Percentiles rank a stretch among this genome's conserved stretches.
These are phyloP conservation scores for Encephalitozoon intestinalis DNA, from an alignment of 371 early-diverging fungal species.

Conservation along the genomic window DNA sequence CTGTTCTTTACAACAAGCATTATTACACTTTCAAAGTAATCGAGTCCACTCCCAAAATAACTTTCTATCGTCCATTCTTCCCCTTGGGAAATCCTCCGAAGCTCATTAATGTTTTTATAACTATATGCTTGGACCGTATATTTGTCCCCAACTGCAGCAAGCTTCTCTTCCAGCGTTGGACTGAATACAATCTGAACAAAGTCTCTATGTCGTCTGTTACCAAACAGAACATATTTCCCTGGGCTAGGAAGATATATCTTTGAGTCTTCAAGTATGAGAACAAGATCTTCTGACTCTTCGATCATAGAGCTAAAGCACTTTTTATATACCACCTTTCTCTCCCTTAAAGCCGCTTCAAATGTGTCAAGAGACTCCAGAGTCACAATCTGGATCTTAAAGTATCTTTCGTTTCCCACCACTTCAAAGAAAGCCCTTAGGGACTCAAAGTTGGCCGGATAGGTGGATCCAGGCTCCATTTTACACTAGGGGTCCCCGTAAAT, in stretches of 20 bases:
- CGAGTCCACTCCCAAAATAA: background rate
- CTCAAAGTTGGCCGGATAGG: background rate
- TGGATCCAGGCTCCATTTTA: background rate
- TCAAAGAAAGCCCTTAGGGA: background rate
- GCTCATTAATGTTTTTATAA: background rate
- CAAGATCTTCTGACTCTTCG: background rate
- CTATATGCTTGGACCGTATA: background rate
- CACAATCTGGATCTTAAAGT: slow-evolving; percentile 6
- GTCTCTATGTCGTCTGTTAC: background rate
- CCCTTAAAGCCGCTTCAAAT: background rate
- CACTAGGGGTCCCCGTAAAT: background rate
- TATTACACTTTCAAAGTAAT: slow-evolving; percentile 1
- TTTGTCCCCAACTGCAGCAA: background rate
- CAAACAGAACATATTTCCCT: background rate
- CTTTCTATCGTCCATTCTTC: background rate
- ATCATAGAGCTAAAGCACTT: background rate
- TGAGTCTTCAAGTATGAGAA: background rate
- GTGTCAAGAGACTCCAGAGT: background rate
- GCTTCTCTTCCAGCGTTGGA: background rate
- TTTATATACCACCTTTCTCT: background rate
- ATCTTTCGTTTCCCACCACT: background rate
- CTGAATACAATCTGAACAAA: background rate
- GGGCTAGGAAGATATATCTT: background rate
- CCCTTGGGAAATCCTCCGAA: background rate
- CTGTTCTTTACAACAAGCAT: background rate